These are phyloP conservation scores for Rhizoclosmatium sp. DNA, from an alignment of 192 early-diverging fungal species.

Conservation along the genomic window DNA sequence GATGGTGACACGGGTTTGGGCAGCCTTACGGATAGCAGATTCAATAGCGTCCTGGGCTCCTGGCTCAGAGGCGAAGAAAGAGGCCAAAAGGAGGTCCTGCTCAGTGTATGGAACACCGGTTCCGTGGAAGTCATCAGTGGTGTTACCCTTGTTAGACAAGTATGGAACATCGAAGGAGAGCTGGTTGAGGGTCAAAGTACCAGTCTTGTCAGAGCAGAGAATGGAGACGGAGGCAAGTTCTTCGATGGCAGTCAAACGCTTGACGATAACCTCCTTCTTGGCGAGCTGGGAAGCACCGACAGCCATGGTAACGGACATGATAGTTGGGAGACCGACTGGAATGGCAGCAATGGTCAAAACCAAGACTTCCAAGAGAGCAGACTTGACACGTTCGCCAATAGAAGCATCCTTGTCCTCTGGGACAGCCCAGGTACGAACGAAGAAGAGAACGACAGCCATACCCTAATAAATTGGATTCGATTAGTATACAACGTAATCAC, in stretches of 20 bases:
- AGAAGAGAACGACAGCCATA: slow-evolving; percentile 70
- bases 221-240: slow-evolving; percentile 91
- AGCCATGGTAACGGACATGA: slow-evolving; percentile 95
- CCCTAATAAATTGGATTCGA: slow-evolving; percentile 52
- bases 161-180: slow-evolving; percentile 88
- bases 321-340: slow-evolving; percentile 91
- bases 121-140: slow-evolving; percentile 72
- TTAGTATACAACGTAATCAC: slow-evolving; percentile 80
- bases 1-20: slow-evolving; percentile 75
- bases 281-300: slow-evolving; percentile 89
- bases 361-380: slow-evolving; percentile 69
- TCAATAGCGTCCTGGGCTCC: slow-evolving; percentile 92
- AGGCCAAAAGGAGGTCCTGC: slow-evolving; percentile 81
- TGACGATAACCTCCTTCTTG: slow-evolving; percentile 89
- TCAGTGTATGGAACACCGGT: slow-evolving; percentile 54
- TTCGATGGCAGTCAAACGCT: slow-evolving; percentile 90
- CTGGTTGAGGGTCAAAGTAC: slow-evolving; percentile 90
- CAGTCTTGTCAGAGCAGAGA: slow-evolving; percentile 78
- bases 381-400: slow-evolving; percentile 32
- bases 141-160: slow-evolving; percentile 53
- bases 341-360: slow-evolving; percentile 91
- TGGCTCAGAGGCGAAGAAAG: slow-evolving; percentile 84
- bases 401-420: slow-evolving; percentile 59
- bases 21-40: slow-evolving; percentile 82
- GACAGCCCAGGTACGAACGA: slow-evolving; percentile 59